Percentiles rank a stretch among this genome's conserved stretches.
Evolutionary conservation across 1,284 basidiomycete species (phyloP).

Genomic region (Vanrija sp.): DNA sequence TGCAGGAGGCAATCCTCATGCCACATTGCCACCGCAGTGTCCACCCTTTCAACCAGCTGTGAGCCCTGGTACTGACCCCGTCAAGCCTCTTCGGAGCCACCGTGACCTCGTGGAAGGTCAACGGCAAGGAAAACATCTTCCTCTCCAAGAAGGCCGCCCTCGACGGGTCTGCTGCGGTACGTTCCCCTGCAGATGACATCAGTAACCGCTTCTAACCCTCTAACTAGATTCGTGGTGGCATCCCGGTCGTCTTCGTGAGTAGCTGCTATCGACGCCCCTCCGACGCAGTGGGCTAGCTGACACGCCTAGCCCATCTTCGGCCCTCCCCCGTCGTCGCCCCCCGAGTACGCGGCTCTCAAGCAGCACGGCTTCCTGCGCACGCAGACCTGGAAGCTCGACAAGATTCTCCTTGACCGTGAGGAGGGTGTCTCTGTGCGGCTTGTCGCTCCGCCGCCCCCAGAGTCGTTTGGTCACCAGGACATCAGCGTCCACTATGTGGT

Average conservation of each 20-base stretch:
- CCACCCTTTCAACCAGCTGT: conserved; percentile 27
- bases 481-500: conserved; percentile 72
- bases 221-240: conserved; percentile 66
- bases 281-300: not conserved
- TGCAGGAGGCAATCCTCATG: not conserved
- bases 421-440: conserved; percentile 68
- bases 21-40: conserved; percentile 7
- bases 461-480: conserved; percentile 57
- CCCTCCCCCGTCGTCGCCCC: conserved; percentile 54
- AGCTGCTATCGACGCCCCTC: not conserved
- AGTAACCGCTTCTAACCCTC: not conserved
- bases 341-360: conserved; percentile 60
- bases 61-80: not conserved
- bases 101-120: conserved; percentile 51
- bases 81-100: conserved; percentile 69
- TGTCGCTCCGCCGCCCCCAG: conserved; percentile 59
- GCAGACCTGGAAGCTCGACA: conserved; percentile 64
- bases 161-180: conserved; percentile 63
- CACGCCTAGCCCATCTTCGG: conserved; percentile 68
- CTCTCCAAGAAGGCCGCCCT: conserved; percentile 72
- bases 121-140: conserved; percentile 65
- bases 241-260: conserved; percentile 65
- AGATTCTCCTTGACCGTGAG: conserved; percentile 64
- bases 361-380: conserved; percentile 85
- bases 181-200: conserved; percentile 6